Percentiles rank a stretch among this genome's conserved stretches.
phyloP scores from a whole-genome alignment of 1,139 yeast species.

The Pichia sp. region DNA sequence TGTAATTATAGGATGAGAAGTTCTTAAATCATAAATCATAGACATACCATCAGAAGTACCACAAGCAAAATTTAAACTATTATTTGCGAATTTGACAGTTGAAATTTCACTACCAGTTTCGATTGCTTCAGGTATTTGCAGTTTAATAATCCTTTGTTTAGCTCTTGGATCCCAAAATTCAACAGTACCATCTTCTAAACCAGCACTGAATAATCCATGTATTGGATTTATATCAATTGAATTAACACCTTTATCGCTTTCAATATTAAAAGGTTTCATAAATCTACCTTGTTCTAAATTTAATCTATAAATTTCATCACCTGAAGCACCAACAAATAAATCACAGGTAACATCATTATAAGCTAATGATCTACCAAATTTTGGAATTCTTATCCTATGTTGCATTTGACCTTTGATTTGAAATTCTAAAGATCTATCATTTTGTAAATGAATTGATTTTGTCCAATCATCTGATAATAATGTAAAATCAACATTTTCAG shows the following conservation, averaged over 20 bases:
- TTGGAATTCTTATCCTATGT: conserved; percentile 83
- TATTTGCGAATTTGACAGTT: conserved; percentile 60
- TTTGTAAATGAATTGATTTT: conserved; percentile 90
- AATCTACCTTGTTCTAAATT: conserved; percentile 93
- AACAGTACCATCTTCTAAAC: conserved; percentile 84
- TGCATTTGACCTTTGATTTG: conserved; percentile 94
- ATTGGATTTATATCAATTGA: conserved; percentile 68
- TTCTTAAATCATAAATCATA: conserved; percentile 79
- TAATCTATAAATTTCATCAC: conserved; percentile 81
- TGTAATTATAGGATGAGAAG: conserved; percentile 72
- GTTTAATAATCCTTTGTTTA: conserved; percentile 74
- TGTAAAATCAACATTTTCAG: conserved; percentile 88
- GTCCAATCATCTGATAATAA: conserved; percentile 93
- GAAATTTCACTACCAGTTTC: conserved; percentile 40
- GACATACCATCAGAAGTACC: conserved; percentile 88
- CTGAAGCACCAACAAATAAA: conserved; percentile 77
- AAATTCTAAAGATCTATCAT: conserved; percentile 85
- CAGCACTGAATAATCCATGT: conserved; percentile 81
- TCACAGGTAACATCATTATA: conserved; percentile 82
- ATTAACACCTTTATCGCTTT: conserved; percentile 64
- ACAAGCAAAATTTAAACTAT: conserved; percentile 86
- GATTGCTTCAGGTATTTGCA: conserved; percentile 41
- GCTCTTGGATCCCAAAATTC: conserved; percentile 98
- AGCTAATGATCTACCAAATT: conserved; percentile 80
- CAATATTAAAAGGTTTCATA: conserved; percentile 76